Base-by-base conservation (phyloP, 805 yeast species). In the Candida loeiensis region DNA sequence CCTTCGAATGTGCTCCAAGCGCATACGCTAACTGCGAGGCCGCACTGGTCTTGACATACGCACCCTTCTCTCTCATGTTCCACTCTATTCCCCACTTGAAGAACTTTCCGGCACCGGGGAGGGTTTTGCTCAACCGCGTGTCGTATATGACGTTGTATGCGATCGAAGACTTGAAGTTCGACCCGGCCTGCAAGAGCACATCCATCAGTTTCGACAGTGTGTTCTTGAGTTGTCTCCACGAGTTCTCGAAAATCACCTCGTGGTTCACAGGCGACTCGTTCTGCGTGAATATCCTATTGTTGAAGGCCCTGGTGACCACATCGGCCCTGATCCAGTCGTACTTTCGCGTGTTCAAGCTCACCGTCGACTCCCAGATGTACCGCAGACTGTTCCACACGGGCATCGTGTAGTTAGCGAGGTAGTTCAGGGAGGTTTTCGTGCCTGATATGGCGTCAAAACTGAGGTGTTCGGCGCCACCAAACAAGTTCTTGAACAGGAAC, bases 391-490 rank as follows among this genome's bases (percentile, higher is more conserved):
- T 71, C 17, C 50, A 42, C 2, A 76, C 31, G 0, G 82, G 82
- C 55, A 64, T 68, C 39, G 64, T 59, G 47, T 66, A 75, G 49
- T 72, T 73, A 13, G 73, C 40, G 24, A 77, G 56, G 51, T 77
- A 76, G 33, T 76, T 70, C 11, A 79, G 66, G 44, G 66, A 68
- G 27, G 76, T 76, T 43, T 67, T 71, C 3, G 76, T 64, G 4
- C 79, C 79, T 2, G 74, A 59, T 6, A 69, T 55, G 37, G 79
- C 79, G 52, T 77, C 81, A 42, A 77, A 71, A 22, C 64, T 63
- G 22, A 77, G 47, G 26, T 58, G 59, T 46, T 77, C 82, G 3
- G 74, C 80, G 7, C 82, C 82, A 0, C 82, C 82, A 60, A 76
- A 74, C 14, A 77, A 53, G 50, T 77, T 77, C 39, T 68, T 68